Base-by-base conservation (phyloP, 2,329 filamentous ascomycete genomes). In the Aspergillus viridinutans region DNA sequence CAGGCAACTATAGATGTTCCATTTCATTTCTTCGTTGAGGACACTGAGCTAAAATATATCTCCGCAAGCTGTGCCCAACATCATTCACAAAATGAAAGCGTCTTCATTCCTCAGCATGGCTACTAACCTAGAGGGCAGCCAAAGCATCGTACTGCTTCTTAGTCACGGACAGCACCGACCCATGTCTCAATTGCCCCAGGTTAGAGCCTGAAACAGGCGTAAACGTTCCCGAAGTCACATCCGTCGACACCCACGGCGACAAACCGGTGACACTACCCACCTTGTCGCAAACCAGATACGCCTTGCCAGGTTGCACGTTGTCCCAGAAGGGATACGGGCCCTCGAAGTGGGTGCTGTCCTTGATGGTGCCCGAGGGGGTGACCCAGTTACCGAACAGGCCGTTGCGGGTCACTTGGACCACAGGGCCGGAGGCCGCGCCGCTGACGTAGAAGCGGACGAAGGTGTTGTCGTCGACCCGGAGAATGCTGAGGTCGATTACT, bases 111-210 rank as follows among this genome's bases (percentile, higher is more conserved):
- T 35, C 32, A 6, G 5, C 32, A 3, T 38, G 14, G 32, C 14
- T 38, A 17, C 32, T n/a, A n/a, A 14, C 68, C 80, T 74, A 68
- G 78, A 68, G 67, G 69, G 56, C 49, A 29, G 45, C 61, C 61
- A 61, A 29, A 8, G 59, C 55, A 47, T 60, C 53, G 42, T 60
- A 61, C 53, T 61, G 59, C 28, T 56, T 45, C 43, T 58, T 53
- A 1, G 55, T 60, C 4, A 62, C 56, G 0, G 55, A 4, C 5
- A 60, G 29, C 5, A 62, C 56, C 1, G 60, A 62, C 23, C 55
- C 38, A 38, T 62, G 60, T 14, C 60, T 47, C 58, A 60, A 56
- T 8, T 50, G 58, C 0, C 51, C 55, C 53, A 62, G 25, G 50
- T 60, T 54, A 50, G 50, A 49, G 7, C 49, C 49, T 1, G 54